Conservation (phyloP, 441 rosid genomes). For the Mallotus japonicus region DNA sequence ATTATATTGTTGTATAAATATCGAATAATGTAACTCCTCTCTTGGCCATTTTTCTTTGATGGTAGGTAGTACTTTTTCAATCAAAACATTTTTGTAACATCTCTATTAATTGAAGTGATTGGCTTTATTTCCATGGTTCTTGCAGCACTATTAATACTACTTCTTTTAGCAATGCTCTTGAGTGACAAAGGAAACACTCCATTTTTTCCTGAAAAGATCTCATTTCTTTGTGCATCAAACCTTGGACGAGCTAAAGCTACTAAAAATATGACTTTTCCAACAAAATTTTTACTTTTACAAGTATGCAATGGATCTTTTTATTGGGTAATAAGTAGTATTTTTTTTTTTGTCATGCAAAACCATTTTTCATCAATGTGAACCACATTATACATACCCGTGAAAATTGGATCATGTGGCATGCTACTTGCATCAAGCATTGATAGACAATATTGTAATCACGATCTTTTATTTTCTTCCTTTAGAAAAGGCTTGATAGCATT, state of each 20-base stretch:
- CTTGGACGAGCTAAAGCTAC: too few species aligned
- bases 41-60: too few species aligned
- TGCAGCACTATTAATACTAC: neutral
- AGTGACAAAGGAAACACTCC: conserved; percentile 1
- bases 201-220: neutral
- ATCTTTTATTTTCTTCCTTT: neutral
- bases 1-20: neutral
- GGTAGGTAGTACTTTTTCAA: neutral
- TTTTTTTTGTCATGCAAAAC: neutral
- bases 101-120: neutral
- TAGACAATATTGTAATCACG: neutral
- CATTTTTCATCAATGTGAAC: neutral
- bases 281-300: neutral
- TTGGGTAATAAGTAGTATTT: neutral
- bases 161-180: neutral
- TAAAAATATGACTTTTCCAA: neutral
- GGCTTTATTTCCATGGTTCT: neutral
- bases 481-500: neutral
- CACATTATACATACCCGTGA: neutral
- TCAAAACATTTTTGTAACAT: neutral
- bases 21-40: neutral
- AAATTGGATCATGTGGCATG: neutral
- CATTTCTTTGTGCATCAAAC: neutral
- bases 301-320: neutral
- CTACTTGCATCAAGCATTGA: neutral